Conservation (phyloP, 495 filamentous ascomycete genomes). For the Penicillium daleae region DNA sequence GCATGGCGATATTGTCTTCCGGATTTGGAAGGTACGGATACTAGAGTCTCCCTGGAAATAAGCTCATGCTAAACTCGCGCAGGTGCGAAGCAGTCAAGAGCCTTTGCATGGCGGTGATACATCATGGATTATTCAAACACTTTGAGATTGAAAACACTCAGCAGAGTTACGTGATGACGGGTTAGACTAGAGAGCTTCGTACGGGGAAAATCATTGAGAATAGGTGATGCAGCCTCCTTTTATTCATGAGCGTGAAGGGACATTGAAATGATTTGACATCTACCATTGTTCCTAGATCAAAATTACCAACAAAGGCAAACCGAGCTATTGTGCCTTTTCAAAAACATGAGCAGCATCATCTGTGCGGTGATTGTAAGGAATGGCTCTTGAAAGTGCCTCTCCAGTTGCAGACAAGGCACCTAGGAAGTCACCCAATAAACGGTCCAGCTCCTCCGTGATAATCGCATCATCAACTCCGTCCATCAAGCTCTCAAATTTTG, state of each 20-base stretch:
- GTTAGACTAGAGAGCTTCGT: neutral
- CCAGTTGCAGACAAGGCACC: constrained; percentile 41
- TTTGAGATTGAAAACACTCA: too few species aligned
- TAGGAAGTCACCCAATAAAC: constrained; percentile 45
- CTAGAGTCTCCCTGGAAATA: too few species aligned
- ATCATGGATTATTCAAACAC: neutral
- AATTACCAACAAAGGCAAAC: neutral
- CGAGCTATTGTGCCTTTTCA: neutral
- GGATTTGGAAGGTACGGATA: too few species aligned
- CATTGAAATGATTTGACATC: neutral
- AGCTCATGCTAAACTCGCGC: too few species aligned
- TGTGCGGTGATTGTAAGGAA: constrained; percentile 6
- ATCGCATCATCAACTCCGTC: constrained; percentile 37
- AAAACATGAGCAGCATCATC: constrained; percentile 8
- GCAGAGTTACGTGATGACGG: neutral
- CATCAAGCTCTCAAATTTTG: constrained; percentile 39
- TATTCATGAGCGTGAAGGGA: neutral
- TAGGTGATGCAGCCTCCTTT: neutral
- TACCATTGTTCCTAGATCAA: constrained; percentile 2
- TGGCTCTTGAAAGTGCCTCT: constrained; percentile 35
- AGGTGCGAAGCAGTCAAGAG: neutral
- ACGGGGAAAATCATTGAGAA: neutral
- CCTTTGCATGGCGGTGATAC: neutral
- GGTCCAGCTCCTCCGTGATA: constrained; percentile 42
- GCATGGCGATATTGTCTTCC: too few species aligned